Evolutionary conservation across 257 asterid genomes (phyloP).

Genomic region (Penstemon barbatus): DNA sequence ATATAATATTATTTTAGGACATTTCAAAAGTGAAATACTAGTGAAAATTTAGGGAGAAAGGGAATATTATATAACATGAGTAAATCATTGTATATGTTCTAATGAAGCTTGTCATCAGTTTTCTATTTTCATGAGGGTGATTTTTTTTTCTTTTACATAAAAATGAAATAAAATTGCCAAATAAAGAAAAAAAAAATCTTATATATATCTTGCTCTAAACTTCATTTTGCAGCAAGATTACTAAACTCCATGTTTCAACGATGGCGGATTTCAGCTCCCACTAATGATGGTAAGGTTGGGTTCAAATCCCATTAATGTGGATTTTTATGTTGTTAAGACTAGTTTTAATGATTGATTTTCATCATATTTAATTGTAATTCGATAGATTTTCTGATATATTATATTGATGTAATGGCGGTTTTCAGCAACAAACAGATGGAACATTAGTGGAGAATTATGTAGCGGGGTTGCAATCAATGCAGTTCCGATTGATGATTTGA

Average conservation of each 20-base stretch:
- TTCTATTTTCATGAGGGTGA: not conserved
- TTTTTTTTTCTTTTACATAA: not conserved
- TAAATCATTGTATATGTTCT: too few relatives aligned
- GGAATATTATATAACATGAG: too few relatives aligned
- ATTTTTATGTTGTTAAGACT: too few relatives aligned
- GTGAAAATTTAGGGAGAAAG: too few relatives aligned
- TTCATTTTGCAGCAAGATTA: slow-evolving; percentile 41
- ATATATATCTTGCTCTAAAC: not conserved
- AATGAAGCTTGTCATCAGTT: not conserved
- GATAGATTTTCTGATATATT: too few relatives aligned
- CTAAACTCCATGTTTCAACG: slow-evolving; percentile 37
- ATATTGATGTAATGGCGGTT: too few relatives aligned
- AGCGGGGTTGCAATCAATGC: slow-evolving; percentile 43
- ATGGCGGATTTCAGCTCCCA: slow-evolving; percentile 31
- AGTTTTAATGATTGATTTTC: too few relatives aligned
- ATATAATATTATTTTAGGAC: too few relatives aligned
- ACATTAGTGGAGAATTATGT: slow-evolving; percentile 50
- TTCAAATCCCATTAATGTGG: too few relatives aligned
- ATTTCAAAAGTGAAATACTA: too few relatives aligned
- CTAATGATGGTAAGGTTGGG: too few relatives aligned
- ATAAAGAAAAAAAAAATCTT: not conserved
- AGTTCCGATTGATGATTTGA: slow-evolving; percentile 24
- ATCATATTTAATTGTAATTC: too few relatives aligned
- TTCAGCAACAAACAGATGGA: slow-evolving; percentile 39
- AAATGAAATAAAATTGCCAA: not conserved